Percentiles rank a stretch among this genome's conserved stretches.
phyloP scores from a whole-genome alignment of 495 filamentous ascomycete species.

The Xylaria intraflava region DNA sequence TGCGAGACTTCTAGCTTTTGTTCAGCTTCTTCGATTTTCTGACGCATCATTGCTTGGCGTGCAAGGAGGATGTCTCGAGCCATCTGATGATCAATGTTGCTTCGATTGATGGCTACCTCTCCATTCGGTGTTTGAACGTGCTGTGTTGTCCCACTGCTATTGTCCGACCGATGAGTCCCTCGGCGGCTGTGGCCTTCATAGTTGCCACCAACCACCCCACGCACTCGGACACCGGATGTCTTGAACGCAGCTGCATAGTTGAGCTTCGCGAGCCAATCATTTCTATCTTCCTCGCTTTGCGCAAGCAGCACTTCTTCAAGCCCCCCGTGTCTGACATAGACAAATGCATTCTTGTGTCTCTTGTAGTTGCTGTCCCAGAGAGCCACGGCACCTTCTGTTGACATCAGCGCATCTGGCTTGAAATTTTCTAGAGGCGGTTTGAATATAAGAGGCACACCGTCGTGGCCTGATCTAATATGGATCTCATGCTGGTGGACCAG shows the following conservation, averaged over 20 bases:
- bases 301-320: slow-evolving; percentile 89
- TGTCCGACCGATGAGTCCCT: slow-evolving; percentile 61
- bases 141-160: slow-evolving; percentile 41
- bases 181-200: slow-evolving; percentile 78
- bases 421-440: slow-evolving; percentile 83
- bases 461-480: slow-evolving; percentile 63
- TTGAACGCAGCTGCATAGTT: slow-evolving; percentile 95
- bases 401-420: slow-evolving; percentile 87
- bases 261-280: slow-evolving; percentile 93
- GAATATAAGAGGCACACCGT: slow-evolving; percentile 71
- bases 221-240: slow-evolving; percentile 83
- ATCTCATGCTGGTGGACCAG: slow-evolving; percentile 79
- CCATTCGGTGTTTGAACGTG: slow-evolving; percentile 62
- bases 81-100: slow-evolving; percentile 71
- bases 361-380: slow-evolving; percentile 80
- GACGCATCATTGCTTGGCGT: slow-evolving; percentile 69
- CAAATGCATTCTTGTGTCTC: slow-evolving; percentile 93
- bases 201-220: slow-evolving; percentile 75
- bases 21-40: slow-evolving; percentile 77
- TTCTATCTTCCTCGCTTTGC: slow-evolving; percentile 82
- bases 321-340: slow-evolving; percentile 81
- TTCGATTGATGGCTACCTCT: slow-evolving; percentile 60
- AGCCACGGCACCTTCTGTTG: slow-evolving; percentile 85
- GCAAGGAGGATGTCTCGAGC: slow-evolving; percentile 75
- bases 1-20: slow-evolving; percentile 68